Conservation (phyloP, 2,329 filamentous ascomycete genomes). For the Aspergillus tanneri region DNA sequence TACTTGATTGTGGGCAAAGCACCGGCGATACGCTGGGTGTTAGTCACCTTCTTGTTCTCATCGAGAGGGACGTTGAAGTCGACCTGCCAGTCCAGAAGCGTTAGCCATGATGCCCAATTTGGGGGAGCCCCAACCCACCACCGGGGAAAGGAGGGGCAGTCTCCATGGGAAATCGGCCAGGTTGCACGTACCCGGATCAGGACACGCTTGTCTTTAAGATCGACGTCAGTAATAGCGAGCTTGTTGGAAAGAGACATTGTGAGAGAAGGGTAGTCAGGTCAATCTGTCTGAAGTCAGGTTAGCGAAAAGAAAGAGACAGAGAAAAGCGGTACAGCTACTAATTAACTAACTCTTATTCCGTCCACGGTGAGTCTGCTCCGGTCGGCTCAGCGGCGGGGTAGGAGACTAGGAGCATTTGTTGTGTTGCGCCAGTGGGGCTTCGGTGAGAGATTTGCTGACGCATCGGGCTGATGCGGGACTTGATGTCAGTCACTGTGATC, state of each 20-base stretch:
- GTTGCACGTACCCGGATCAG: slow-evolving; percentile 88
- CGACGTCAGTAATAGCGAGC: slow-evolving; percentile 92
- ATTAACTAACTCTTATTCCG: slow-evolving; percentile 16
- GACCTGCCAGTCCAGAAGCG: slow-evolving; percentile 60
- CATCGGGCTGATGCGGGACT: slow-evolving; percentile 44
- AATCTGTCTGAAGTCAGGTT: slow-evolving; percentile 11
- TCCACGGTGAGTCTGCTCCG: slow-evolving; percentile 25
- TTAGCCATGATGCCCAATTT: slow-evolving; percentile 8
- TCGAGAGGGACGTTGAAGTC: slow-evolving; percentile 99
- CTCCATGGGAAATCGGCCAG: too few relatives aligned
- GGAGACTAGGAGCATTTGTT: slow-evolving; percentile 13
- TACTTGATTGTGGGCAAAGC: slow-evolving; percentile 95
- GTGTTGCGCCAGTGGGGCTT: slow-evolving; percentile 24
- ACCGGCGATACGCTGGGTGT: slow-evolving; percentile 96
- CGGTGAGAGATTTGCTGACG: slow-evolving; percentile 29
- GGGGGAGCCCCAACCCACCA: too few relatives aligned
- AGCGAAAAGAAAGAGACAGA: slow-evolving; percentile 10
- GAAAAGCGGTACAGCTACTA: not conserved
- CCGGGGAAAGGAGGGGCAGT: too few relatives aligned
- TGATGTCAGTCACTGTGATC: slow-evolving; percentile 37
- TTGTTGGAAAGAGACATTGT: slow-evolving; percentile 97
- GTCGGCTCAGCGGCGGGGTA: slow-evolving; percentile 25
- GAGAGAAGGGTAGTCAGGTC: slow-evolving; percentile 18
- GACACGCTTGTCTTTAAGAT: slow-evolving; percentile 97
- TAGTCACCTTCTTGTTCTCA: slow-evolving; percentile 88